Base-by-base conservation (phyloP, 2,329 filamentous ascomycete genomes). In the Venturiaceae sp. region DNA sequence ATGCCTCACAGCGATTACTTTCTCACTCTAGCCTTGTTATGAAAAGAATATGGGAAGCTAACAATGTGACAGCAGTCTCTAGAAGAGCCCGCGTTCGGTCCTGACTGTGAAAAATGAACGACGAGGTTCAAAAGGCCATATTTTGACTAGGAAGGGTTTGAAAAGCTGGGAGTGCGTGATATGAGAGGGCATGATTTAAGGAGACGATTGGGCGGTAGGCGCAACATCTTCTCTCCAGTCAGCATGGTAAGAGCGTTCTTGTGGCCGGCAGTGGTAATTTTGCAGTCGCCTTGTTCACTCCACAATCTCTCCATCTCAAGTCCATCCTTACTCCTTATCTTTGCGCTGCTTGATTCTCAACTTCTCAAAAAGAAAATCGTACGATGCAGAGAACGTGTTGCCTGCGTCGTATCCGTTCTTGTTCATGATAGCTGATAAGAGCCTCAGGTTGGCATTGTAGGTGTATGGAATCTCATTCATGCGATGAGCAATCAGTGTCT, bases 291-390 rank as follows among this genome's bases (percentile, higher is more conserved):
- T 16, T 21, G 30, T 5, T 19, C 37, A 4, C 28, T 13, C 56
- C 56, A 74, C 3, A 64, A 61, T 5, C 63, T 60, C 66, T 84
- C 80, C 78, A 83, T 83, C 59, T 79, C 75, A 61, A 72, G 54
- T 13, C 81, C 69, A 64, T 77, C 74, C 64, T 78, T 74, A 19
- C 67, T 73, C n/a, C 71, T 83, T 83, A 47, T 75, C 70, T 67
- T 80, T 82, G 0, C 71, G 69, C 56, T 80, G 71, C 64, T 74
- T 74, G 57, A 84, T 68, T 16, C 81, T 69, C 63, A 79, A 61
- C 71, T 84, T 84, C 71, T 84, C 81, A 63, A 84, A 84, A 66
- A 77, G 83, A 21, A 82, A 74, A 64, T 84, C 75, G 63, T 84
- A 83, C 64, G 77, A 84, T 1, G 78, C 69, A 8, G 63, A 62